A percentile compares a stretch with the other conserved stretches of the same genome.
Evolutionary conservation across 2,329 filamentous ascomycete genomes (phyloP).

Genomic region (Cladosporium sp.): DNA sequence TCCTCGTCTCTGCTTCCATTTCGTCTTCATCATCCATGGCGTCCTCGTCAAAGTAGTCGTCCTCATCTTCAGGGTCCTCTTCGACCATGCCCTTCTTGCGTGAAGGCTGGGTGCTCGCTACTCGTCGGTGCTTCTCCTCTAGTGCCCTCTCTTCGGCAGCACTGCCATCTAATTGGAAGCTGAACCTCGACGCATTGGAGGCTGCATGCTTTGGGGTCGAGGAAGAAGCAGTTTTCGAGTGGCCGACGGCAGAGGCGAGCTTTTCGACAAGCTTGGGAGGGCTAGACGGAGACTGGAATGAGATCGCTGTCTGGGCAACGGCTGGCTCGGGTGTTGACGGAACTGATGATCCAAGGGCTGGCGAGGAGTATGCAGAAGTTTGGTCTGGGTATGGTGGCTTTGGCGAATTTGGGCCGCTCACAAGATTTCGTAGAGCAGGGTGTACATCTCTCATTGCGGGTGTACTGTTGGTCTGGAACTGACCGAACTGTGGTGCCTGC

Average conservation of each 20-base stretch:
- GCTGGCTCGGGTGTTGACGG: conserved; percentile 15
- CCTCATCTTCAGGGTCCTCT: conserved; percentile 37
- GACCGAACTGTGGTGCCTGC: neutral
- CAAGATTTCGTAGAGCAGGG: conserved; percentile 15
- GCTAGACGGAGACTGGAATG: conserved; percentile 20
- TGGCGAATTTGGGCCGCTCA: conserved; percentile 9
- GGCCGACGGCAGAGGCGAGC: conserved; percentile 32
- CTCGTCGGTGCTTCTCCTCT: conserved; percentile 63
- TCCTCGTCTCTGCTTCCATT: conserved; percentile 40
- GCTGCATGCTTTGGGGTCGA: conserved; percentile 43
- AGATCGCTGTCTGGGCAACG: conserved; percentile 8
- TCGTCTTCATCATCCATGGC: conserved; percentile 49
- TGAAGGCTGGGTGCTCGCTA: conserved; percentile 16
- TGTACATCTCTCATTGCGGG: conserved; percentile 2
- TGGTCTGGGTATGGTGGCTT: conserved; percentile 2
- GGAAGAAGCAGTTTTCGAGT: conserved; percentile 25
- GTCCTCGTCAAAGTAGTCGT: conserved; percentile 40
- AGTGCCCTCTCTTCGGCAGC: conserved; percentile 64
- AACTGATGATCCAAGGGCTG: conserved; percentile 5
- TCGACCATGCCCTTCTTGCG: conserved; percentile 20
- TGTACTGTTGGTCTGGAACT: neutral
- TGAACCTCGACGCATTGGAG: conserved; percentile 76
- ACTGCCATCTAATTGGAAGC: conserved; percentile 75
- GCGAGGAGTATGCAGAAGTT: conserved; percentile 13
- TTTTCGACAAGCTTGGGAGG: conserved; percentile 33